Conservation (phyloP, 768 basidiomycete species). For the Holtermannia corniformis region DNA sequence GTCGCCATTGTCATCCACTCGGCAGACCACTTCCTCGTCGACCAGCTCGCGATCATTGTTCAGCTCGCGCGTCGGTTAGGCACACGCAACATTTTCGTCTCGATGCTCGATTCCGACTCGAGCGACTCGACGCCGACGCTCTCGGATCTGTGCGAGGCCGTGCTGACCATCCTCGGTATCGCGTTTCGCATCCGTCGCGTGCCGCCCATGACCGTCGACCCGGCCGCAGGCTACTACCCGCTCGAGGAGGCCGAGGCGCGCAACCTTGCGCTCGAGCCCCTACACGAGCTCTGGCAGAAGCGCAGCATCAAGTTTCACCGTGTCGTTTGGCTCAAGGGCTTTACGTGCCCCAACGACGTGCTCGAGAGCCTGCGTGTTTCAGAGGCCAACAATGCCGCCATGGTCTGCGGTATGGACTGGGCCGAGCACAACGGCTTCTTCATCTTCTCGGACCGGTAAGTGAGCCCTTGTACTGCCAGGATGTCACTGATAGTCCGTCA, state of each 20-base stretch:
- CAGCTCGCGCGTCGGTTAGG: slow-evolving; percentile 89
- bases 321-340: slow-evolving; percentile 97
- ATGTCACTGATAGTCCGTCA: not conserved
- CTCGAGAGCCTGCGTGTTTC: slow-evolving; percentile 89
- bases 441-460: slow-evolving; percentile 92
- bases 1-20: slow-evolving; percentile 93
- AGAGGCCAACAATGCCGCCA: slow-evolving; percentile 80
- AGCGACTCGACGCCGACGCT: slow-evolving; percentile 90
- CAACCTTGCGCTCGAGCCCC: slow-evolving; percentile 83
- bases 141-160: slow-evolving; percentile 88
- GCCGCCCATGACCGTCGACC: slow-evolving; percentile 82
- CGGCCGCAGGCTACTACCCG: slow-evolving; percentile 83
- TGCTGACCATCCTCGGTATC: slow-evolving; percentile 82
- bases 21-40: slow-evolving; percentile 97
- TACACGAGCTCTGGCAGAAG: slow-evolving; percentile 67
- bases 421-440: slow-evolving; percentile 95
- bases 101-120: slow-evolving; percentile 95
- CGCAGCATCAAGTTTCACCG: slow-evolving; percentile 74
- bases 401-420: slow-evolving; percentile 99
- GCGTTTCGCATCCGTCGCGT: slow-evolving; percentile 89
- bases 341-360: slow-evolving; percentile 97
- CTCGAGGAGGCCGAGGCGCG: slow-evolving; percentile 88
- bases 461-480: slow-evolving; percentile 1
- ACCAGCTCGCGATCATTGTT: slow-evolving; percentile 95
- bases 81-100: slow-evolving; percentile 82